These are phyloP conservation scores for Persicaria maculosa DNA, from an alignment of 148 eudicot species.

Conservation along the genomic window DNA sequence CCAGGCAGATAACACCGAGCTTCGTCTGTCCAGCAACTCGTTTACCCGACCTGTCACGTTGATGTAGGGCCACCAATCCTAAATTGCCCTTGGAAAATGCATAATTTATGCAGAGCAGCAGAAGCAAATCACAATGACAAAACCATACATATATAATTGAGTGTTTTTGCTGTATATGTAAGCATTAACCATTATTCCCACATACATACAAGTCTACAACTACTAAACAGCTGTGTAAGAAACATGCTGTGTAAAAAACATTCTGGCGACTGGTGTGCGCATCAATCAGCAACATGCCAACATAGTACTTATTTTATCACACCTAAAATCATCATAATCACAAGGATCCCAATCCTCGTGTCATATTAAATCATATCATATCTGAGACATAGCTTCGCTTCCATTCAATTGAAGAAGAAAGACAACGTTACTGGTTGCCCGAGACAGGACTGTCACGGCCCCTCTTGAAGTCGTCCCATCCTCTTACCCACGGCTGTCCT, in stretches of 20 bases:
- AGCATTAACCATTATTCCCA: background rate
- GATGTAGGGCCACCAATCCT: no score
- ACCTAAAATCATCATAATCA: conserved; percentile 4
- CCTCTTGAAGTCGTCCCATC: conserved; percentile 93
- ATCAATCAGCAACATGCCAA: background rate
- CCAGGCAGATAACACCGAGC: no score
- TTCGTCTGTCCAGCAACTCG: no score
- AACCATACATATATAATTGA: background rate
- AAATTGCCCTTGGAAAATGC: background rate
- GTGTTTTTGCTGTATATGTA: background rate
- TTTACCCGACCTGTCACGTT: no score
- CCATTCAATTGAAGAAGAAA: background rate
- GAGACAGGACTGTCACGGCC: conserved; percentile 56
- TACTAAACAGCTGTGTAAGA: background rate
- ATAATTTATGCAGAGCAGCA: background rate
- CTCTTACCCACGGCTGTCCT: conserved; percentile 93
- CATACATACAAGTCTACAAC: background rate
- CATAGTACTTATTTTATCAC: background rate
- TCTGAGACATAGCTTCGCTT: background rate
- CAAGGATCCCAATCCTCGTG: background rate
- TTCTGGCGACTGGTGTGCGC: background rate
- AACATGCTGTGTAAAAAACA: no score
- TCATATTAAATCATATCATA: background rate
- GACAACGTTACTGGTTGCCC: conserved; percentile 65
- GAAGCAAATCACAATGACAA: background rate